phyloP scores from a whole-genome alignment of 2,329 filamentous ascomycete genomes.

The Paramyrothecium sp. region DNA sequence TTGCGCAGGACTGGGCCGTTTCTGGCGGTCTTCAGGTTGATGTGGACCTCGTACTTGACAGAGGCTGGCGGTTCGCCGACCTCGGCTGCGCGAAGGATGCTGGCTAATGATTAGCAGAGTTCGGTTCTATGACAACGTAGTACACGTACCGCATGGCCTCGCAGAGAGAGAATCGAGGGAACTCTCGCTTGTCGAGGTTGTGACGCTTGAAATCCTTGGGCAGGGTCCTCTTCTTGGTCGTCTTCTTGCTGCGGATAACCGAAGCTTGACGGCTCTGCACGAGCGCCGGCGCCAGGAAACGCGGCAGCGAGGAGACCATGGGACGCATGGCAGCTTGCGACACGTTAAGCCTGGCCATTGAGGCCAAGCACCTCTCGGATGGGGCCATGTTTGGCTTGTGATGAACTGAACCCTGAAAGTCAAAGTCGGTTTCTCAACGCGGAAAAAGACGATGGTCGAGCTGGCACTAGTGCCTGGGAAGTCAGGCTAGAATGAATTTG shows the following conservation, averaged over 20 bases:
- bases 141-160: slow-evolving; percentile 87
- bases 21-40: slow-evolving; percentile 80
- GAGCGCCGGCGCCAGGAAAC: slow-evolving; percentile 46
- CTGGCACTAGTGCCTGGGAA: slow-evolving; percentile 17
- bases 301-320: slow-evolving; percentile 41
- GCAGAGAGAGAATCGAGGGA: slow-evolving; percentile 71
- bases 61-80: slow-evolving; percentile 73
- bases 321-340: slow-evolving; percentile 38
- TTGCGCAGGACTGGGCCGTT: slow-evolving; percentile 86
- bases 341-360: slow-evolving; percentile 50
- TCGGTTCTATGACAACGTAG: slow-evolving; percentile 1
- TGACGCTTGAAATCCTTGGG: slow-evolving; percentile 68
- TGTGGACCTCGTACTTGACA: slow-evolving; percentile 84
- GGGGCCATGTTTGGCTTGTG: slow-evolving; percentile 42
- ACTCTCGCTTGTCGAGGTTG: slow-evolving; percentile 62
- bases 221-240: slow-evolving; percentile 55
- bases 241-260: slow-evolving; percentile 47
- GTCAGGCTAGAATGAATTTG: slow-evolving; percentile 18
- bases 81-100: slow-evolving; percentile 89
- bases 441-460: slow-evolving; percentile 7
- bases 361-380: slow-evolving; percentile 52
- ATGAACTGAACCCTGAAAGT: slow-evolving; percentile 4
- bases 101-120: slow-evolving; percentile 33
- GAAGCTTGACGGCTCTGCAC: slow-evolving; percentile 42
- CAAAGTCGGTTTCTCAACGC: slow-evolving; percentile 6